Percentiles rank a stretch among this genome's conserved stretches.
Conservation (phyloP, 2,329 filamentous ascomycete genomes). For the Ophiognomonia clavigignenti-juglandacearum region DNA sequence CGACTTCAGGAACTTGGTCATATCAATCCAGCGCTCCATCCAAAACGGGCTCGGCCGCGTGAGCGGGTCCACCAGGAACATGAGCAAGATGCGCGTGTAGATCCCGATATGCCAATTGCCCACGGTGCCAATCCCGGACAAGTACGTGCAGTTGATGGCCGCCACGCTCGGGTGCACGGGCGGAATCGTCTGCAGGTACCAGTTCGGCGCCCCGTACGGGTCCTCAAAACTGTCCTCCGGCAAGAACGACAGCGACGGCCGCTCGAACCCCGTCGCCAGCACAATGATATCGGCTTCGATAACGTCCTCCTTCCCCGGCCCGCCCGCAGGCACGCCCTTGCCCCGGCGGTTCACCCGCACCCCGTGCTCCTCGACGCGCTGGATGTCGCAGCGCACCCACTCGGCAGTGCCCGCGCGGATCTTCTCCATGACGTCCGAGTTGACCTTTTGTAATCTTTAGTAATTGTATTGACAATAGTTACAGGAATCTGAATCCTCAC, state of each 20-base stretch:
- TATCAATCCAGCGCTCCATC: conserved; percentile 85
- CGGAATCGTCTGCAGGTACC: conserved; percentile 86
- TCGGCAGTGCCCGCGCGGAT: conserved; percentile 66
- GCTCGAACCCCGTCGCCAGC: conserved; percentile 77
- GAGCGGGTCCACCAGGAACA: conserved; percentile 78
- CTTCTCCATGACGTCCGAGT: conserved; percentile 72
- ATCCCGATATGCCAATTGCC: conserved; percentile 89
- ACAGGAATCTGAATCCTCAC: no score
- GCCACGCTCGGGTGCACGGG: conserved; percentile 68
- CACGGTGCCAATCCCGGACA: conserved; percentile 75
- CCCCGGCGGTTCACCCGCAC: conserved; percentile 67
- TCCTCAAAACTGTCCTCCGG: conserved; percentile 68
- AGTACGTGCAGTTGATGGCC: conserved; percentile 78
- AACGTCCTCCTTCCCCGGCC: conserved; percentile 61
- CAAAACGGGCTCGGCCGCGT: conserved; percentile 65
- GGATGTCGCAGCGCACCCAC: conserved; percentile 79
- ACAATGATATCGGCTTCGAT: conserved; percentile 73
- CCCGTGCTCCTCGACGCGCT: conserved; percentile 57
- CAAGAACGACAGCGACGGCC: conserved; percentile 69
- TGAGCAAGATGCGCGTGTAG: conserved; percentile 78
- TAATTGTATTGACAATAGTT: no score
- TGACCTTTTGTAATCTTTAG: no score
- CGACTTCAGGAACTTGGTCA: conserved; percentile 68
- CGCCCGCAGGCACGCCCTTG: conserved; percentile 70
- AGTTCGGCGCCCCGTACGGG: conserved; percentile 74